Evolutionary conservation across 192 early-diverging fungal species (phyloP).

Genomic region (Gamsiella multidivaricata): DNA sequence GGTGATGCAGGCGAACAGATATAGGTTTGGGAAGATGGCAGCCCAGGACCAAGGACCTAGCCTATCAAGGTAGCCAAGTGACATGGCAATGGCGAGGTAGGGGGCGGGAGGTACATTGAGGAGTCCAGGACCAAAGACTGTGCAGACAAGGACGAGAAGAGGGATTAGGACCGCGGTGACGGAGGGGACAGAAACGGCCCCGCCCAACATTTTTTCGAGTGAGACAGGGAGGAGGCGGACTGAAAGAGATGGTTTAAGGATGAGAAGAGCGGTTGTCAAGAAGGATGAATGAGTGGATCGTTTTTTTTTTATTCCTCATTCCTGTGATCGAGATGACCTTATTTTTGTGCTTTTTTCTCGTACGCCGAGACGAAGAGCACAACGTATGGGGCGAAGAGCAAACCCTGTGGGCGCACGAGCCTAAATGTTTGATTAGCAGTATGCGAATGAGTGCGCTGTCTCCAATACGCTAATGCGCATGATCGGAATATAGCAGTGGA

Average conservation of each 20-base stretch:
- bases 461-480: too few species aligned
- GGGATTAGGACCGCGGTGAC: conserved; percentile 17
- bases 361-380: too few species aligned
- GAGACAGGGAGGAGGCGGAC: not conserved
- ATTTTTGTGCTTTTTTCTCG: too few species aligned
- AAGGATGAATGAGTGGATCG: not conserved
- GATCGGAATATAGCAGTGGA: too few species aligned
- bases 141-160: conserved; percentile 33
- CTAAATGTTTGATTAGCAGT: too few species aligned
- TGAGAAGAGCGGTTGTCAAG: not conserved
- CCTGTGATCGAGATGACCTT: too few species aligned
- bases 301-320: too few species aligned
- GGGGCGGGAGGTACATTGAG: conserved; percentile 23
- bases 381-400: too few species aligned
- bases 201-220: not conserved
- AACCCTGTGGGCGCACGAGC: too few species aligned
- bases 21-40: conserved; percentile 34
- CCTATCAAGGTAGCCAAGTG: conserved; percentile 31
- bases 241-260: too few species aligned
- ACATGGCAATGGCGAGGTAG: conserved; percentile 32
- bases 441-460: too few species aligned
- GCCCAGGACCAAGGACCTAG: conserved; percentile 41
- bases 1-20: conserved; percentile 28
- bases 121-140: conserved; percentile 44
- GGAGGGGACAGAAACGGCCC: conserved; percentile 33